phyloP scores from a whole-genome alignment of 164 flowering plant species.

The Buxus sempervirens region DNA sequence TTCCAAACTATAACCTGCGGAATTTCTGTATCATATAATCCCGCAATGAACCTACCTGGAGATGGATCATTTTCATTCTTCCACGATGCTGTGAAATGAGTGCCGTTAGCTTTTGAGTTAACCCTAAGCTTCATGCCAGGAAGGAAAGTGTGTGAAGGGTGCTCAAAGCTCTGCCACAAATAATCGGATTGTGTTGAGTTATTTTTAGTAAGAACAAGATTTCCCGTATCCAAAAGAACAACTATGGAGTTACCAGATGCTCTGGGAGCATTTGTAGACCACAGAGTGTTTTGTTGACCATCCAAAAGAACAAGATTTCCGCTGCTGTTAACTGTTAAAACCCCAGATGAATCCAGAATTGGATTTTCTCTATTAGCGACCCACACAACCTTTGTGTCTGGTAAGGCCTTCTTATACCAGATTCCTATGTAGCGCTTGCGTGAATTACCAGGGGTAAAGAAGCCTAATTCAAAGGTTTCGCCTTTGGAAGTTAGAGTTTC shows the following conservation, averaged over 20 bases:
- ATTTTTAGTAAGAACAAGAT: constrained; percentile 7
- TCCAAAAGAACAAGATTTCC: constrained; percentile 14
- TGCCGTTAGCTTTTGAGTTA: constrained; percentile 3
- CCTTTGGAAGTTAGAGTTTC: background rate
- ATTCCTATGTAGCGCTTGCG: constrained; percentile 12
- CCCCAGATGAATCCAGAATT: constrained; percentile 9
- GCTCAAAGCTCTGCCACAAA: constrained; percentile 28
- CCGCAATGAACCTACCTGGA: constrained; percentile 8
- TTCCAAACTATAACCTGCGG: constrained; percentile 15
- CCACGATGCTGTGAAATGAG: constrained; percentile 8
- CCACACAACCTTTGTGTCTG: constrained; percentile 4
- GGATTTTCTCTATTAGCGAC: constrained; percentile 15
- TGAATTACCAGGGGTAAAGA: constrained; percentile 13
- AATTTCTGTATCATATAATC: background rate
- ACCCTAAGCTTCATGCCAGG: constrained; percentile 11
- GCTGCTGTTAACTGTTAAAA: background rate
- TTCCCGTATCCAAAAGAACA: constrained; percentile 15
- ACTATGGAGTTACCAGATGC: background rate
- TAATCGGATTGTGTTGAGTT: background rate
- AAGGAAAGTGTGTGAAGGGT: constrained; percentile 13
- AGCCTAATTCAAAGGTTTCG: constrained; percentile 1
- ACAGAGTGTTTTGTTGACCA: constrained; percentile 1
- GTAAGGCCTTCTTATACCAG: constrained; percentile 5
- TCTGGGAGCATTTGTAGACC: constrained; percentile 9
- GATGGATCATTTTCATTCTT: constrained; percentile 12